Evolutionary conservation across 768 basidiomycete genomes (phyloP), one percentile per base, ranked within the genome.

Genomic region (Termitomyces sp.): DNA sequence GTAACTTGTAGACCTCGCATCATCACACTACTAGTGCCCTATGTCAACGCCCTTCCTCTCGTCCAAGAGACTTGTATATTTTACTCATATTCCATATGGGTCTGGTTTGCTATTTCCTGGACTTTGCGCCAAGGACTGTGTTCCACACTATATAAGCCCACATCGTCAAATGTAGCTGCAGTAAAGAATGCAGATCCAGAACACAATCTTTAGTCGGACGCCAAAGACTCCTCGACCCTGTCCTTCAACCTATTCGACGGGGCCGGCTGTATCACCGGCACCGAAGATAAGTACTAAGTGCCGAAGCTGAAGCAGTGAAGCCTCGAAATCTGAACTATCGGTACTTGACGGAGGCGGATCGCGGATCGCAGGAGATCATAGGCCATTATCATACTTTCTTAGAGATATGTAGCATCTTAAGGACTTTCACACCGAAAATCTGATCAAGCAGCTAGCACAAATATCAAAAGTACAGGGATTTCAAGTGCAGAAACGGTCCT

Each of bases 51-150:
- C 36, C 27, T 18, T 12, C 47, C 8, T 12, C 9, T 6, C 7
- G 22, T 56, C 34, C 55, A 48, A 40, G 39, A 42, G 55, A 50
- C 37, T 46, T 50, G 46, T 56, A 50, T n/a, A 50, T n/a, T 43
- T 40, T 40, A 44, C 10, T 18, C 49, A 1, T 13, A 27, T 37
- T 6, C 10, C 24, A 7, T 47, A 32, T 47, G 27, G 27, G 22
- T 47, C 46, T 4, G n/a, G 14, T 37, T 50, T 7, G 16, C 24
- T 24, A 16, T 49, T 24, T 42, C n/a, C n/a, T n/a, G n/a, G n/a
- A n/a, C n/a, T n/a, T n/a, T n/a, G n/a, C n/a, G n/a, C n/a, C n/a
- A n/a, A n/a, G n/a, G n/a, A n/a, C n/a, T n/a, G n/a, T n/a, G n/a
- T n/a, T n/a, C n/a, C n/a, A n/a, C n/a, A n/a, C n/a, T n/a, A n/a